Evolutionary conservation across 2,329 filamentous ascomycete species (phyloP), one percentile per base, ranked within the genome.

Genomic region (Botrytis paeoniae): DNA sequence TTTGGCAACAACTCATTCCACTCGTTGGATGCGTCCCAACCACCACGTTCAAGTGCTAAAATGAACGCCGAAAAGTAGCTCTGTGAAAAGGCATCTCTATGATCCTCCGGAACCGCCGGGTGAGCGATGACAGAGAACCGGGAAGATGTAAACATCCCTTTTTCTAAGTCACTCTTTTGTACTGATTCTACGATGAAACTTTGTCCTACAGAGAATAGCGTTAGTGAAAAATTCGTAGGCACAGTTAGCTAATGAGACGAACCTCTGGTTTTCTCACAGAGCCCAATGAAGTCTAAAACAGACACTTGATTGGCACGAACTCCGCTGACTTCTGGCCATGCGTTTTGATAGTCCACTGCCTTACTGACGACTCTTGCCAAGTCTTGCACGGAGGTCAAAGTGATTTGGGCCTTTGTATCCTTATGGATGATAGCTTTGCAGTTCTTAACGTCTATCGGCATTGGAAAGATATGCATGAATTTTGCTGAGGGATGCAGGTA

Each of bases 151-250:
- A 84, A 75, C 20, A 73, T 72, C 10, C 85, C 86, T 4, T 79
- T 82, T 76, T 84, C 79, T 8, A 89, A 83, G 76, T 89, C 86
- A 68, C 83, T 81, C 0, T 82, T 70, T 51, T 81, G 82, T 1
- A 89, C 80, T n/a, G 81, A 82, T 7, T 87, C 85, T 16, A 88
- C 76, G 0, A 74, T 70, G 48, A 71, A 86, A 85, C 8, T 80
- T 73, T 6, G 74, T 64, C 18, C 81, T 82, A 51, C n/a, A 72
- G 7, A 43, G 5, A 4, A 61, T 70, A 66, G 78, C 2, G 79
- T 45, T 14, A 79, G 7, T 18, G 9, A 1, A 25, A 63, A 51
- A 1, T 51, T n/a, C 25, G 32, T 22, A n/a, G 0, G 5, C 22
- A 37, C 8, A 16, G 61, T 41, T 16, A 2, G 22, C n/a, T n/a